Evolutionary conservation across 106 monocot species (phyloP).

Genomic region (Dioscorea dumetorum): DNA sequence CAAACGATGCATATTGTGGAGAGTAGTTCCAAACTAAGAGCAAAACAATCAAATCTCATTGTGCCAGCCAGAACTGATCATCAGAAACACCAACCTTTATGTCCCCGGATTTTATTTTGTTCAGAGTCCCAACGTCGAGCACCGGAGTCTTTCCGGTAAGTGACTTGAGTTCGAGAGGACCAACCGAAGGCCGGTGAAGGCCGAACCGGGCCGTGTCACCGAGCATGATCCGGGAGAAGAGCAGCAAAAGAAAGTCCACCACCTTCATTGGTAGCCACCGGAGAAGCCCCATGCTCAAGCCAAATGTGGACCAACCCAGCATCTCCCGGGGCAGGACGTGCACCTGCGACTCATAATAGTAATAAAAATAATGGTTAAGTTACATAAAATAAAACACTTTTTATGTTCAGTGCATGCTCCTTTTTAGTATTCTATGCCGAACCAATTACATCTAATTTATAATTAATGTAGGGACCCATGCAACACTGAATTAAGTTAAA

Average conservation of each 20-base stretch:
- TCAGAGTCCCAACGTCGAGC: conserved; percentile 25
- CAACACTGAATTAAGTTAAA: not conserved
- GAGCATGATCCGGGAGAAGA: conserved; percentile 14
- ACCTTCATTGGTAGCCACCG: conserved; percentile 12
- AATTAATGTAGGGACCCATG: not conserved
- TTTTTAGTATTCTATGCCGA: too few relatives aligned
- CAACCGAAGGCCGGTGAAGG: conserved; percentile 14
- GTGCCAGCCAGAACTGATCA: not conserved
- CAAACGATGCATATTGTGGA: not conserved
- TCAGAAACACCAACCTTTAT: conserved; percentile 8
- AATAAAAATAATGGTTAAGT: too few relatives aligned
- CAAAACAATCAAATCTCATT: too few relatives aligned
- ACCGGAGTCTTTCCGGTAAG: conserved; percentile 29
- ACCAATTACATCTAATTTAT: too few relatives aligned
- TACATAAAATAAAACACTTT: too few relatives aligned
- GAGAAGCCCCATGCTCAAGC: conserved; percentile 22
- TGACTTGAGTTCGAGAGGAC: conserved; percentile 31
- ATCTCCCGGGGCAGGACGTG: conserved; percentile 27
- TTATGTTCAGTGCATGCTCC: too few relatives aligned
- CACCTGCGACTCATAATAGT: conserved; percentile 8
- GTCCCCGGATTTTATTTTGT: conserved; percentile 18
- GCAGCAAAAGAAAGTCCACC: conserved; percentile 19
- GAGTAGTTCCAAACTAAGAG: not conserved
- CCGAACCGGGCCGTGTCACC: conserved; percentile 22
- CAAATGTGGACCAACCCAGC: conserved; percentile 21